phyloP scores from a whole-genome alignment of 768 basidiomycete genomes.

The Amyloporia xantha region DNA sequence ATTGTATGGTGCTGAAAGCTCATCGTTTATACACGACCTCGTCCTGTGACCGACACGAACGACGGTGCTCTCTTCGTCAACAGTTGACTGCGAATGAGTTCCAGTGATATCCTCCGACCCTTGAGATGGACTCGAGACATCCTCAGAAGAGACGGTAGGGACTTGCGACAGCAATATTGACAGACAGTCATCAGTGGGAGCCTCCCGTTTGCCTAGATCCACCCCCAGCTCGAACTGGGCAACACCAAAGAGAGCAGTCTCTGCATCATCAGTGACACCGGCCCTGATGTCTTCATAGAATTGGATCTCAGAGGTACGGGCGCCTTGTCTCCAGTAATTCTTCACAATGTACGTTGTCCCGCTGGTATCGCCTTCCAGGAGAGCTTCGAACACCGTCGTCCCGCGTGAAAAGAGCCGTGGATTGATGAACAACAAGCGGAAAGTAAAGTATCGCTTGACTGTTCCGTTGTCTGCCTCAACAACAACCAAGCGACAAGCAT shows the following conservation, averaged over 20 bases:
- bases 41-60: too few relatives aligned
- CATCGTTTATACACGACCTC: too few relatives aligned
- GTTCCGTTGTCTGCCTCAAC: background rate
- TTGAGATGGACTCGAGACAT: too few relatives aligned
- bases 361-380: background rate
- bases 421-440: background rate
- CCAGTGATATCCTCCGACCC: too few relatives aligned
- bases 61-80: too few relatives aligned
- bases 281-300: too few relatives aligned
- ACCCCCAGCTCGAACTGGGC: background rate
- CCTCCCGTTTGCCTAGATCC: slow-evolving; percentile 1
- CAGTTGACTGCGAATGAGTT: too few relatives aligned
- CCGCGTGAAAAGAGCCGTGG: background rate
- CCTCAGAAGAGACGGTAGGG: too few relatives aligned
- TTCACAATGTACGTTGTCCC: background rate
- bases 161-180: too few relatives aligned
- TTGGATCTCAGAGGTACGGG: background rate
- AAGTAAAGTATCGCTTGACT: background rate
- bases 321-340: background rate
- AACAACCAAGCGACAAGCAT: background rate
- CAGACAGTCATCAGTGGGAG: too few relatives aligned
- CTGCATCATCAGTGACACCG: too few relatives aligned
- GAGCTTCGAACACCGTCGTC: background rate
- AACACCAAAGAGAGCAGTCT: background rate
- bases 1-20: too few relatives aligned